Evolutionary conservation across 495 filamentous ascomycete species (phyloP), one percentile per base, ranked within the genome.

Genomic region (Neurospora sp.): DNA sequence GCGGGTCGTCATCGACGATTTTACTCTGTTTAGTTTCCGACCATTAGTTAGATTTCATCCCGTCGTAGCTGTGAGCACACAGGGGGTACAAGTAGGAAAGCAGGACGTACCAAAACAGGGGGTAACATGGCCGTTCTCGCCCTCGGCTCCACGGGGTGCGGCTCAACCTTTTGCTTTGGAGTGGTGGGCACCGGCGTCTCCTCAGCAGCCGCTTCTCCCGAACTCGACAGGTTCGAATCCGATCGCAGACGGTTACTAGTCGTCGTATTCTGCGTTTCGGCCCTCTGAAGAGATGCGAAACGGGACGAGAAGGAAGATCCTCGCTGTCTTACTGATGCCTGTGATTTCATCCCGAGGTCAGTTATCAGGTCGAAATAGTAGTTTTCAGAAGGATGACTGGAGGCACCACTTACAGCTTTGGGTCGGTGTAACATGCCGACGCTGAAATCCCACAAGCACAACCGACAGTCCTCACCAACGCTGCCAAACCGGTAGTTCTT

Each of bases 401-500:
- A 35, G 35, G 35, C 35, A 35, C 35, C 35, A 35, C 35, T 75
- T 85, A 93, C 91, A 75, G 90, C 82, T 75, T 83, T 93, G 2
- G 96, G 96, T 40, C 96, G 88, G 80, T 95, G 91, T 75, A 99
- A 84, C 94, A 98, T 98, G 70, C 94, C 94, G 38, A 97, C 94
- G 74, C 91, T 96, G 81, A 99, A 99, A 84, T 99, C 96, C 96
- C 96, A 99, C 40, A 99, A 84, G 70, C 97, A 87, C 40, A 99
- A 81, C 72, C 93, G 84, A 77, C 96, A 92, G 79, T 99, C 96
- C 80, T 97, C 94, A 6, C 96, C 96, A 18, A 98, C 96, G 76
- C 92, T 96, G 38, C 96, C 96, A 76, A 99, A 96, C 4, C 96
- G 88, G 78, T 99, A 99, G 74, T 93, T 98, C 74, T 91, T 88